Evolutionary conservation across 495 filamentous ascomycete genomes (phyloP), one percentile per base, ranked within the genome.

Genomic region (Chlorociboria aeruginascens): DNA sequence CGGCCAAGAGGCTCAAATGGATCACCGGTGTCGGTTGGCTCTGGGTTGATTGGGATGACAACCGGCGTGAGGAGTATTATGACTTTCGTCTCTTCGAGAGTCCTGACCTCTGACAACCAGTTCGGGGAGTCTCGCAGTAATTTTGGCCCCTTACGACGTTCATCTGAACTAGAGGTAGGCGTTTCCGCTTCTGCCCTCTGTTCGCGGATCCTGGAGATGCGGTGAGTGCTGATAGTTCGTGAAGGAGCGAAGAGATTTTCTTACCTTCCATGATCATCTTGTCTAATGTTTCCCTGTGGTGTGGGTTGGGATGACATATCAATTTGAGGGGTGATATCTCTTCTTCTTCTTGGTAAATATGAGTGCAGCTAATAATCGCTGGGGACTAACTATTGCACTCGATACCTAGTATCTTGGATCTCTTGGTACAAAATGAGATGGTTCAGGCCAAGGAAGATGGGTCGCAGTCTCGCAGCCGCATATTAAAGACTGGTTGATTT

Each of bases 21-120:
- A 55, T 81, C 78, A 42, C 61, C 62, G 44, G 56, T 42, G 16
- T 57, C 39, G 32, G 46, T 48, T 13, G 50, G 33, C 28, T 52
- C 47, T 17, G 37, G 40, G 34, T 54, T 59, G 36, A 68, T 64
- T 36, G 70, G 72, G 10, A 63, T 59, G 36, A 79, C 70, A 11
- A 73, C 76, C 28, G 78, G 78, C 10, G 77, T 78, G n/a, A 81
- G 62, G 16, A 81, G 74, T 32, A 79, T 59, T 34, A 81, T 59
- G 33, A 74, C 66, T 52, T 77, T 73, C 30, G 66, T 49, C 20
- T 53, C 52, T 43, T 32, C 14, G 16, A 59, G 29, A 33, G 30
- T 29, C 43, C 43, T 53, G 12, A 53, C 35, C 14, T 31, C 7
- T 20, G 32, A 28, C 6, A 59, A 39, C 56, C 56, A 59, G 28